phyloP scores from a whole-genome alignment of 169 alveolate genomes.

The Plasmodium gonderi region DNA sequence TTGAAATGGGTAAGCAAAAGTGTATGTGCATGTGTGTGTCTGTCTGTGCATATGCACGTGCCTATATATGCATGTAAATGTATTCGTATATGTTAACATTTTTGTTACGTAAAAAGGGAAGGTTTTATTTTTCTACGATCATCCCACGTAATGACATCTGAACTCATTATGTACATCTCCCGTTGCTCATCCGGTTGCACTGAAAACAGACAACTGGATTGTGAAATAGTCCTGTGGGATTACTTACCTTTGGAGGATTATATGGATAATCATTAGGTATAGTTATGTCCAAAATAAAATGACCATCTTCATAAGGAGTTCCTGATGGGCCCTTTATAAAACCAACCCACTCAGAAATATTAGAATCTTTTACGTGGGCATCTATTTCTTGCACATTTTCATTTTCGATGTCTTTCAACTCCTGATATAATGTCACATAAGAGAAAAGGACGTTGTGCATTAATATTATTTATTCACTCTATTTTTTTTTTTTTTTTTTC shows the following conservation, averaged over 20 bases:
- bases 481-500: background rate
- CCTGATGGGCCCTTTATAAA: constrained; percentile 93
- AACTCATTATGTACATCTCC: too few relatives aligned
- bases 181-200: too few relatives aligned
- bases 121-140: too few relatives aligned
- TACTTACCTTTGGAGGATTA: constrained; percentile 84
- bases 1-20: background rate
- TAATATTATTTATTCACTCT: background rate
- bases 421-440: constrained; percentile 63
- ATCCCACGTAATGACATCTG: too few relatives aligned
- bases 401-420: constrained; percentile 81
- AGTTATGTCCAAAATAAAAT: constrained; percentile 90
- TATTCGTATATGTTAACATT: background rate
- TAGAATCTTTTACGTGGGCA: constrained; percentile 87
- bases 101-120: background rate
- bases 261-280: constrained; percentile 97
- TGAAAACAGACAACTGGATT: too few relatives aligned
- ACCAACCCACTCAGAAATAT: constrained; percentile 92
- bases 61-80: background rate
- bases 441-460: background rate
- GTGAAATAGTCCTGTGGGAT: background rate
- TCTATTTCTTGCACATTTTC: constrained; percentile 80
- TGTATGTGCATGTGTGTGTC: background rate
- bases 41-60: background rate
- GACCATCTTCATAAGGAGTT: constrained; percentile 96